phyloP scores from a whole-genome alignment of 2,329 filamentous ascomycete species.

The Aureobasidium sp. region DNA sequence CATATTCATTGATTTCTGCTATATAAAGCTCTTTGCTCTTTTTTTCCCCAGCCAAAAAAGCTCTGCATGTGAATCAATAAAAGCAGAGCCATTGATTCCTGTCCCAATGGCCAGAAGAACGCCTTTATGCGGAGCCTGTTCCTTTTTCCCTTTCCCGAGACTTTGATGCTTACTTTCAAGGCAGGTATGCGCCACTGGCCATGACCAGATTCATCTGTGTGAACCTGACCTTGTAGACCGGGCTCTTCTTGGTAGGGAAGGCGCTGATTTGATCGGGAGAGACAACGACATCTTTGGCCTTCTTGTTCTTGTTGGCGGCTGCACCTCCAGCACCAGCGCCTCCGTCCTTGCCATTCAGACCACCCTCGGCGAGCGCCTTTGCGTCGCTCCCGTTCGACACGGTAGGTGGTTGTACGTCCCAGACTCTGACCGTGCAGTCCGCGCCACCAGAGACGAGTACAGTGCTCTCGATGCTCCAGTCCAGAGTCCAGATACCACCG shows the following conservation, averaged over 20 bases:
- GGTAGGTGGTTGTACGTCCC: slow-evolving; percentile 68
- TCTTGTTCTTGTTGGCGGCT: slow-evolving; percentile 50
- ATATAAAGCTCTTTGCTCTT: not conserved
- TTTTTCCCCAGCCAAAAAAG: not conserved
- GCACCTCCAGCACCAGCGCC: slow-evolving; percentile 41
- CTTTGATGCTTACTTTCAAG: slow-evolving; percentile 23
- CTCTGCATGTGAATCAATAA: not conserved
- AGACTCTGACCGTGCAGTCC: slow-evolving; percentile 86
- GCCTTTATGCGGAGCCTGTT: not conserved
- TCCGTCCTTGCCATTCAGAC: slow-evolving; percentile 42
- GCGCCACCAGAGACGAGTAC: slow-evolving; percentile 85
- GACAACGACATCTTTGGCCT: slow-evolving; percentile 81
- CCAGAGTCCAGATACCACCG: slow-evolving; percentile 86
- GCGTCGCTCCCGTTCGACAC: slow-evolving; percentile 31
- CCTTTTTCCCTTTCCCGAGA: not conserved
- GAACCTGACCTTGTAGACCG: slow-evolving; percentile 87
- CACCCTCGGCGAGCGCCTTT: slow-evolving; percentile 44
- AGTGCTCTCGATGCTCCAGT: slow-evolving; percentile 87
- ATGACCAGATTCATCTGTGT: slow-evolving; percentile 93
- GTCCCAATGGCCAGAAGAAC: not conserved
- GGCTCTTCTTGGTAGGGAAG: slow-evolving; percentile 93
- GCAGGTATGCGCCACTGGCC: slow-evolving; percentile 66
- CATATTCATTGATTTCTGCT: not conserved
- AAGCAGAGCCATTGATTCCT: not conserved
- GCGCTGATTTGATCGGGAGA: slow-evolving; percentile 90